phyloP scores from a whole-genome alignment of 352 stramenopile genomes.

The Thraustotheca clavata region DNA sequence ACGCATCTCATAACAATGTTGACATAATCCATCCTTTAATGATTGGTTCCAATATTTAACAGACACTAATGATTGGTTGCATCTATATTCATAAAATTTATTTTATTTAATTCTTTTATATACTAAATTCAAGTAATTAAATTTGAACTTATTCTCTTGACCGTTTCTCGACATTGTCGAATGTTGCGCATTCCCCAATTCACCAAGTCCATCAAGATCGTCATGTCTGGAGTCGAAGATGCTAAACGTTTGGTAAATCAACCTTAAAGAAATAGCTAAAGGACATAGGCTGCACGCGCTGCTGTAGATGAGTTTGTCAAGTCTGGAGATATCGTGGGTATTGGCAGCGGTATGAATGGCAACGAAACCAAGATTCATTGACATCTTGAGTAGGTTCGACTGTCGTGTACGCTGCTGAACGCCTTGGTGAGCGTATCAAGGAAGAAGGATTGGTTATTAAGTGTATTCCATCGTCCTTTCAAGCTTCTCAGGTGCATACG shows the following conservation, averaged over 20 bases:
- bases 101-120: not conserved
- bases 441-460: conserved; percentile 72
- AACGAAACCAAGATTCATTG: conserved; percentile 2
- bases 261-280: not conserved
- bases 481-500: conserved; percentile 84
- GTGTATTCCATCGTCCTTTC: conserved; percentile 96
- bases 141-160: not conserved
- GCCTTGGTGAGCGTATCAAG: conserved; percentile 90
- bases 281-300: conserved; percentile 57
- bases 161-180: not conserved
- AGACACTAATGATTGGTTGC: not conserved
- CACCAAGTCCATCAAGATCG: not conserved
- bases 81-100: not conserved
- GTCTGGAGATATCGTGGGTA: conserved; percentile 94
- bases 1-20: too few species aligned
- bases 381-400: conserved; percentile 72
- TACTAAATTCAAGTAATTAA: not conserved
- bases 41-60: not conserved
- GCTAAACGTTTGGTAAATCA: conserved; percentile 20
- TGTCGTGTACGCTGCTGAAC: conserved; percentile 96
- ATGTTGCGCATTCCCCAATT: conserved; percentile 1
- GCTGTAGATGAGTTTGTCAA: conserved; percentile 90
- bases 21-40: too few species aligned
- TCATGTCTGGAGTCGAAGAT: conserved; percentile 21
- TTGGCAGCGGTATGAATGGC: conserved; percentile 82